phyloP scores from a whole-genome alignment of 2,329 filamentous ascomycete species.

The Arthrobotrys megalospora region DNA sequence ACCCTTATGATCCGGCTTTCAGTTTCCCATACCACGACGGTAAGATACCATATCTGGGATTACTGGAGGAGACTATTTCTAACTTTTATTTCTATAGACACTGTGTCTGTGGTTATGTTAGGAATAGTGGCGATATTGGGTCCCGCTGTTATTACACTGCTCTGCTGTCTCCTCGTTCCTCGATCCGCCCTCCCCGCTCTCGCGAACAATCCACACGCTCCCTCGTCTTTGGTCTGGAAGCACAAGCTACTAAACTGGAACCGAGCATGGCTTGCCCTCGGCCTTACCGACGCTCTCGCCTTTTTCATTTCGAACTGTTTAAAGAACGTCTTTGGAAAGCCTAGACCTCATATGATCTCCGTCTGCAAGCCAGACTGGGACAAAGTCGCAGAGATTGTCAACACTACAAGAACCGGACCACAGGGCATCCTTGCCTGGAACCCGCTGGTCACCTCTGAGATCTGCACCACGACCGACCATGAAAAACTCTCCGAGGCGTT shows the following conservation, averaged over 20 bases:
- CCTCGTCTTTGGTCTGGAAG: slow-evolving; percentile 78
- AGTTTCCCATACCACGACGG: slow-evolving; percentile 58
- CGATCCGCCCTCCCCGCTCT: slow-evolving; percentile 50
- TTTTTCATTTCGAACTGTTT: slow-evolving; percentile 88
- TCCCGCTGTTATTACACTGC: slow-evolving; percentile 44
- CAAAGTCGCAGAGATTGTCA: slow-evolving; percentile 74
- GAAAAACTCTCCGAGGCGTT: slow-evolving; percentile 83
- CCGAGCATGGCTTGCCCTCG: slow-evolving; percentile 85
- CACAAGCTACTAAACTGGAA: slow-evolving; percentile 94
- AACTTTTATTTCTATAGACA: slow-evolving; percentile 32
- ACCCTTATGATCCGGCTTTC: slow-evolving; percentile 57
- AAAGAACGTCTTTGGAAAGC: slow-evolving; percentile 81
- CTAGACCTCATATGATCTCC: slow-evolving; percentile 76
- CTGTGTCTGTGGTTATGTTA: slow-evolving; percentile 36
- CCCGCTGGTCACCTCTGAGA: slow-evolving; percentile 80
- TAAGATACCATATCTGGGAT: slow-evolving; percentile 22
- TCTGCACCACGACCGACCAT: slow-evolving; percentile 79
- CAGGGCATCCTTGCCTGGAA: slow-evolving; percentile 72
- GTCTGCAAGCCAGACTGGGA: slow-evolving; percentile 82
- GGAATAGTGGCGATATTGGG: slow-evolving; percentile 43
- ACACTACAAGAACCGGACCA: slow-evolving; percentile 74
- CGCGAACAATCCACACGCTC: slow-evolving; percentile 66
- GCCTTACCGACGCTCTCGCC: slow-evolving; percentile 78
- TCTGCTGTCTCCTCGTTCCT: slow-evolving; percentile 48
- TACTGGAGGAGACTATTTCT: neutral